Percentiles rank a stretch among this genome's conserved stretches.
Evolutionary conservation across 306 rosid species (phyloP).

Genomic region (Citrullus mucosospermus): DNA sequence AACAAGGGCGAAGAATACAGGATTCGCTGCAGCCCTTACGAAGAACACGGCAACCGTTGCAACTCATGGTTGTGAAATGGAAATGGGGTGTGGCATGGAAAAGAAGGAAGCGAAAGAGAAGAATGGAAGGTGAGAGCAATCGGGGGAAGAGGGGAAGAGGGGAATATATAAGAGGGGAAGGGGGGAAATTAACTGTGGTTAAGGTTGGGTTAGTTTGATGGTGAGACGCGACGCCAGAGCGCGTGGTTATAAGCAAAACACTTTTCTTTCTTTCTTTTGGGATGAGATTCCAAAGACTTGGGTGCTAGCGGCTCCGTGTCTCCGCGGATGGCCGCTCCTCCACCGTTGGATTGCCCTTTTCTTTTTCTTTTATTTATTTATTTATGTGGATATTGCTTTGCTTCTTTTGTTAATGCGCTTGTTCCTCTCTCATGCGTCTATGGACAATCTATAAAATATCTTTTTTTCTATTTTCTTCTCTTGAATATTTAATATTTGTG

Average conservation of each 20-base stretch:
- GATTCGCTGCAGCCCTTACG: conserved; percentile 96
- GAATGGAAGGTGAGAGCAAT: conserved; percentile 11
- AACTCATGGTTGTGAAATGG: conserved; percentile 41
- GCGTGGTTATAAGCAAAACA: background rate
- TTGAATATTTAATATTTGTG: no score
- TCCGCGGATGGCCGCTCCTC: conserved; percentile 90
- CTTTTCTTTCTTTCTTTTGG: background rate
- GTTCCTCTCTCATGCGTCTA: background rate
- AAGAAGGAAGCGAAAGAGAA: background rate
- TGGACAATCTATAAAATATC: background rate
- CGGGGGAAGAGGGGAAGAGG: background rate
- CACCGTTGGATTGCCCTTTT: conserved; percentile 60
- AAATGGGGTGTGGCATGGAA: background rate
- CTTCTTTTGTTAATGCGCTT: background rate
- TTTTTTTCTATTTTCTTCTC: background rate
- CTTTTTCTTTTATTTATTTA: background rate
- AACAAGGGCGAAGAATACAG: conserved; percentile 76
- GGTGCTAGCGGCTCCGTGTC: conserved; percentile 99
- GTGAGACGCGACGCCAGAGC: background rate
- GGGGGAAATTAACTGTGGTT: background rate
- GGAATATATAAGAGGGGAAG: conserved; percentile 13
- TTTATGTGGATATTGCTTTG: background rate
- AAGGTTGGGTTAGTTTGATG: background rate
- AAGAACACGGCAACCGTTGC: conserved; percentile 97
- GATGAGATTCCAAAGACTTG: conserved; percentile 73